Conservation (phyloP, 2,329 filamentous ascomycete genomes). For the Paecilomyces dactylethromorphus region DNA sequence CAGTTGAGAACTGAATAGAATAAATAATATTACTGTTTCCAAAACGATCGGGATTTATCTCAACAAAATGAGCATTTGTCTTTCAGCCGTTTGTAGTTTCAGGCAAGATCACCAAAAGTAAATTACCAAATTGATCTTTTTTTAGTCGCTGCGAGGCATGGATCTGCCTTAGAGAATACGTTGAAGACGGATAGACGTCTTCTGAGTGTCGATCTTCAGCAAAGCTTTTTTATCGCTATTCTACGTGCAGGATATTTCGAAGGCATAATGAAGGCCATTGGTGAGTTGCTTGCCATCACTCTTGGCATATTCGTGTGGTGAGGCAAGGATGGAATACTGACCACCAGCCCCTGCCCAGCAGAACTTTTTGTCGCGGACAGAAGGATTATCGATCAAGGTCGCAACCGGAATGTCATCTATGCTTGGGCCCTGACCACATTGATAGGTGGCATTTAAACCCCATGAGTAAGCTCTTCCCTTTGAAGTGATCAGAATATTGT, state of each 20-base stretch:
- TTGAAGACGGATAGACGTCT: too few relatives aligned
- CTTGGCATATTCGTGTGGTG: too few relatives aligned
- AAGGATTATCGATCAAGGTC: slow-evolving; percentile 6
- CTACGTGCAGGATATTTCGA: background rate
- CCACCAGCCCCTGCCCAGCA: slow-evolving; percentile 10
- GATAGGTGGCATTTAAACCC: slow-evolving; percentile 10
- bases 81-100: background rate
- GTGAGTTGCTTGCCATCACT: too few relatives aligned
- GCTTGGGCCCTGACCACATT: slow-evolving; percentile 7
- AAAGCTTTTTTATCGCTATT: background rate
- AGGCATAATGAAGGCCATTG: too few relatives aligned
- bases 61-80: background rate
- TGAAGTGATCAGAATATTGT: slow-evolving; percentile 8
- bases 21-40: background rate
- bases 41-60: background rate
- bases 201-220: background rate
- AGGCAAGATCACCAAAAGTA: background rate
- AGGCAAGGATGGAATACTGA: slow-evolving; percentile 3
- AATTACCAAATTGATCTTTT: background rate
- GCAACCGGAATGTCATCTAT: slow-evolving; percentile 5
- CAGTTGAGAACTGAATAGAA: background rate
- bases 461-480: slow-evolving; percentile 10
- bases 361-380: slow-evolving; percentile 7
- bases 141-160: too few relatives aligned
- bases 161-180: too few relatives aligned